These are phyloP conservation scores for Brassica nigra DNA, from an alignment of 345 rosid genomes.

Conservation along the genomic window DNA sequence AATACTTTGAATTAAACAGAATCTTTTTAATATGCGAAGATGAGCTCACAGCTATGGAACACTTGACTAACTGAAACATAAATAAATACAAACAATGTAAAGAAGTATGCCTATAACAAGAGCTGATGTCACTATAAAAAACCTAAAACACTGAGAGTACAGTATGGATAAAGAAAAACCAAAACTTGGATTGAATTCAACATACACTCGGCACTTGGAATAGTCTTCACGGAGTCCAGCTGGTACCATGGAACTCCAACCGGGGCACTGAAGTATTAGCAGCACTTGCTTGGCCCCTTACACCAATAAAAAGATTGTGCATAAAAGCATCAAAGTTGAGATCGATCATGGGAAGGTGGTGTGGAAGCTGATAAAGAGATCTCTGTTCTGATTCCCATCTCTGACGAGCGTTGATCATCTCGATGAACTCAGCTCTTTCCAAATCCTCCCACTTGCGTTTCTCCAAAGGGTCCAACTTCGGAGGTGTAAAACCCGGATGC, in stretches of 20 bases:
- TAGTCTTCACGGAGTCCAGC: constrained; percentile 31
- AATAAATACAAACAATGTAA: constrained; percentile 25
- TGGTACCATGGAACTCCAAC: constrained; percentile 15
- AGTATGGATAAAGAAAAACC: constrained; percentile 16
- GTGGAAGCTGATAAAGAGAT: constrained; percentile 29
- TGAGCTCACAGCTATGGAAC: not conserved
- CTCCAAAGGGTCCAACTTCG: constrained; percentile 50
- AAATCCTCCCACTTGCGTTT: constrained; percentile 52
- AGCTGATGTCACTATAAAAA: constrained; percentile 18
- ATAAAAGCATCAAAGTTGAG: constrained; percentile 37
- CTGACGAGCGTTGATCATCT: constrained; percentile 40
- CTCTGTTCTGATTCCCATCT: constrained; percentile 37
- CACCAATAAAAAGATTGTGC: constrained; percentile 7
- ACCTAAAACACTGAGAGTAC: constrained; percentile 14
- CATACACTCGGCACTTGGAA: not conserved
- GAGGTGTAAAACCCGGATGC: constrained; percentile 51
- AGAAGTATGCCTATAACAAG: constrained; percentile 21
- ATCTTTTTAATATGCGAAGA: not conserved
- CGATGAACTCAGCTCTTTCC: constrained; percentile 47
- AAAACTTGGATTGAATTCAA: constrained; percentile 25
- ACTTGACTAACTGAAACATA: constrained; percentile 28
- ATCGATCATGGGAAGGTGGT: constrained; percentile 28
- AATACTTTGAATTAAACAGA: not conserved
- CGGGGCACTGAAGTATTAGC: not conserved
- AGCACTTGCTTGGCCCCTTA: constrained; percentile 1